Conservation (phyloP, 495 filamentous ascomycete genomes). For the Schizothecium vesticola region DNA sequence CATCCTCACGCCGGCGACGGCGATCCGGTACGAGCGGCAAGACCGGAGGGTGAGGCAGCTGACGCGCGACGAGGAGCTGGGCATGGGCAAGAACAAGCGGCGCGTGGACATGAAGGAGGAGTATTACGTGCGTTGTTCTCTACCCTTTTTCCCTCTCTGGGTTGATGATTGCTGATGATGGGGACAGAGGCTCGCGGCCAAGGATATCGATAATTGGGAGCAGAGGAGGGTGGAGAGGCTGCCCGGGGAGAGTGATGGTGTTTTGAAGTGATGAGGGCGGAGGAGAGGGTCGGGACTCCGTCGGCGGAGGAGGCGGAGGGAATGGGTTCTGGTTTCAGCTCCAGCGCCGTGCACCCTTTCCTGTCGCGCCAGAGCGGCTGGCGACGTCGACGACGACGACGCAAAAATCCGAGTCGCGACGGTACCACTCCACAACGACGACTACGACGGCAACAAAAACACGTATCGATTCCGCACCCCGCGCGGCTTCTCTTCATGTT, state of each 20-base stretch:
- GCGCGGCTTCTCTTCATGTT: not conserved
- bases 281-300: too few species aligned
- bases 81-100: conserved; percentile 63
- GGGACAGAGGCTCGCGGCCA: conserved; percentile 72
- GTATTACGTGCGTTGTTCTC: conserved; percentile 75
- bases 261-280: conserved; percentile 47
- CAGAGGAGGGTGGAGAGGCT: conserved; percentile 86
- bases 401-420: not conserved
- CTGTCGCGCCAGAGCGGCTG: not conserved
- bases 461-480: not conserved
- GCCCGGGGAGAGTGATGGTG: conserved; percentile 82
- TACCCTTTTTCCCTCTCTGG: not conserved
- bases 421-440: not conserved
- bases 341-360: not conserved
- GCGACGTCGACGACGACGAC: not conserved
- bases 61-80: conserved; percentile 77
- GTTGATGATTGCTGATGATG: not conserved
- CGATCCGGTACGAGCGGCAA: conserved; percentile 85
- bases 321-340: not conserved
- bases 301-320: not conserved
- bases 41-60: conserved; percentile 80
- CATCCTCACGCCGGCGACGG: conserved; percentile 87
- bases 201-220: conserved; percentile 95
- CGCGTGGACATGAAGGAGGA: conserved; percentile 80
- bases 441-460: not conserved